Percentiles rank a stretch among this genome's conserved stretches.
These are phyloP conservation scores for Saturnispora mendoncae DNA, from an alignment of 805 yeast genomes.

Conservation along the genomic window DNA sequence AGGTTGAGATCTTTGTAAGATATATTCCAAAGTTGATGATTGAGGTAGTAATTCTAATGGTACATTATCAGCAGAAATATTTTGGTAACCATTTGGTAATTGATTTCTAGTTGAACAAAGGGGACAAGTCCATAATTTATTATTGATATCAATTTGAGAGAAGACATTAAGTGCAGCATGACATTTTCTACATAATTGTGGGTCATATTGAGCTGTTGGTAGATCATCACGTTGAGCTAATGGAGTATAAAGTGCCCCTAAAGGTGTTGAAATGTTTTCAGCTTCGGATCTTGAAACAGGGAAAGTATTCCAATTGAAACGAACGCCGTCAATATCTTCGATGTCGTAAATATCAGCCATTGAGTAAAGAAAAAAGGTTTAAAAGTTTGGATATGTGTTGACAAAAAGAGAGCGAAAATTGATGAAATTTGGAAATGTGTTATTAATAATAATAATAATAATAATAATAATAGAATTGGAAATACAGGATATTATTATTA, in stretches of 20 bases:
- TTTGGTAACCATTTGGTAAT: slow-evolving; percentile 74
- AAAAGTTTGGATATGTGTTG: not conserved
- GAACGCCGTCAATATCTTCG: slow-evolving; percentile 56
- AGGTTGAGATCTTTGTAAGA: slow-evolving; percentile 48
- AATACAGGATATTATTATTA: no score
- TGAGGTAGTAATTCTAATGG: slow-evolving; percentile 70
- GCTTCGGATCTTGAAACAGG: slow-evolving; percentile 89
- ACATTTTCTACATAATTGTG: slow-evolving; percentile 77
- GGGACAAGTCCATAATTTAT: slow-evolving; percentile 79
- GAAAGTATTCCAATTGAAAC: slow-evolving; percentile 78
- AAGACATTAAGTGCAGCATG: slow-evolving; percentile 82
- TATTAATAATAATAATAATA: no score
- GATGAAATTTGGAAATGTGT: no score
- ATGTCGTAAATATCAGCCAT: slow-evolving; percentile 47
- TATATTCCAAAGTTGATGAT: slow-evolving; percentile 76
- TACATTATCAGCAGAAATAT: slow-evolving; percentile 62
- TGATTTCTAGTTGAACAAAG: slow-evolving; percentile 72
- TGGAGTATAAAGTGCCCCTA: slow-evolving; percentile 94
- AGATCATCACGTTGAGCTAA: slow-evolving; percentile 68
- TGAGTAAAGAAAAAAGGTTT: not conserved
- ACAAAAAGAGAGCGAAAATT: no score
- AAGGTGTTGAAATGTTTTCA: slow-evolving; percentile 84
- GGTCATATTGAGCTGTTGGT: slow-evolving; percentile 77
- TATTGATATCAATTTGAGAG: slow-evolving; percentile 67
- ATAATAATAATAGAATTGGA: no score